Base-by-base conservation (phyloP, 495 filamentous ascomycete genomes). In the Penicillium tannophilum region DNA sequence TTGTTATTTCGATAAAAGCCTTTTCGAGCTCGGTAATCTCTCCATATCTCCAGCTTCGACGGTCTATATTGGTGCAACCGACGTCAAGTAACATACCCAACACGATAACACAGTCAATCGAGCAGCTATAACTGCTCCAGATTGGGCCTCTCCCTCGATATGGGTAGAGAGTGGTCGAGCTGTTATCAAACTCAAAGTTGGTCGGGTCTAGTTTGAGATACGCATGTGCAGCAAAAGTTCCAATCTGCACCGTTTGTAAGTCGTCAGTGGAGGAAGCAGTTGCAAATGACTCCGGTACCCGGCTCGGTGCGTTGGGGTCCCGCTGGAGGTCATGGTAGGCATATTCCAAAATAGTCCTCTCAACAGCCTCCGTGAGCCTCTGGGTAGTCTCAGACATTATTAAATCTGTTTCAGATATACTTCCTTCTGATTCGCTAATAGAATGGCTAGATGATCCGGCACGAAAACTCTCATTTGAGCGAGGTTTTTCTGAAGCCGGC, bases 21-120 rank as follows among this genome's bases (percentile, higher is more conserved):
- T 52, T 61, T 56, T 76, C 64, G 1, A 65, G 44, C 1, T 62
- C 46, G 1, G 48, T 65, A 17, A 72, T 65, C 8, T 46, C 28
- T 0, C 42, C 46, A 7, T 45, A 41, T 64, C 62, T 63, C 9
- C 52, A 50, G 0, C 59, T 17, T 9, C 52, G 33, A n/a, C 70
- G 71, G 45, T 80, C 77, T 8, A 68, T 56, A 6, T 60, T 59
- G 8, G 77, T 79, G 16, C 70, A 75, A 11, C 77, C 76, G 20
- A 63, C 70, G 42, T 77, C 69, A 11, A 75, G 63, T 24, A 80
- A 52, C 44, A 63, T 73, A 1, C 72, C 74, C 1, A 66, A 57
- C 17, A 74, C 67, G 24, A 79, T 75, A 1, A 65, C 52, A 26
- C 59, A 64, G 48, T 80, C 78, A 7, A 72, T 52, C 14, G 62